Conservation (phyloP, 2,329 filamentous ascomycete genomes). For the Fusarium palustre region DNA sequence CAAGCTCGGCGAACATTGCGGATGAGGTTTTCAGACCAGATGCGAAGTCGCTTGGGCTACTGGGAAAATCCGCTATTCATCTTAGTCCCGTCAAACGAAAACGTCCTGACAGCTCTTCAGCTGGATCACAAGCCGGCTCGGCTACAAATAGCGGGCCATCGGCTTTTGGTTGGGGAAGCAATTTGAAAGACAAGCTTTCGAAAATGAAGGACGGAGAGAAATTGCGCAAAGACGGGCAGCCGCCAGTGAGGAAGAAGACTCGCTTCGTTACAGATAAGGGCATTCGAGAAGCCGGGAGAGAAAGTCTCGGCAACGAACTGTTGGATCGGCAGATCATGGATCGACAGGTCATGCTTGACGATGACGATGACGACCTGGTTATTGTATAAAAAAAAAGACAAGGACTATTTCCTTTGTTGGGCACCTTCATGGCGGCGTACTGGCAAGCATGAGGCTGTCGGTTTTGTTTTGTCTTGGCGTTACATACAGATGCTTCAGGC, state of each 20-base stretch:
- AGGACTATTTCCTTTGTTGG: conserved; percentile 19
- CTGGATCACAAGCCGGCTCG: conserved; percentile 55
- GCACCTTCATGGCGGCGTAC: conserved; percentile 29
- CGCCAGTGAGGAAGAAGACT: conserved; percentile 76
- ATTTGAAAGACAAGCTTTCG: conserved; percentile 66
- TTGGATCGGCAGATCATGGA: conserved; percentile 49
- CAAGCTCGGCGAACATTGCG: conserved; percentile 32
- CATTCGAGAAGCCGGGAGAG: conserved; percentile 80
- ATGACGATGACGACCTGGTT: conserved; percentile 66
- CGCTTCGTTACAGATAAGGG: conserved; percentile 83
- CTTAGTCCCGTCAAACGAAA: conserved; percentile 73
- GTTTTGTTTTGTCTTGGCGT: conserved; percentile 32
- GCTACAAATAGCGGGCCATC: conserved; percentile 43
- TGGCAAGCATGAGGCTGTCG: conserved; percentile 34
- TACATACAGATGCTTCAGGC: conserved; percentile 30
- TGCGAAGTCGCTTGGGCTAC: conserved; percentile 54
- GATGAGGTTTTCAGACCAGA: conserved; percentile 55
- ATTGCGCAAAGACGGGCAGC: conserved; percentile 51
- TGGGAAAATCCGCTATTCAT: conserved; percentile 59
- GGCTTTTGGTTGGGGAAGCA: conserved; percentile 68
- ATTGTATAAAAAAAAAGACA: conserved; percentile 54
- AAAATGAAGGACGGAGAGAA: conserved; percentile 72
- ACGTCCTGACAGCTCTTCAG: conserved; percentile 57
- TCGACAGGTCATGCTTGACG: conserved; percentile 53
- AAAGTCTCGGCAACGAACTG: conserved; percentile 73